Conservation (phyloP, 2,329 filamentous ascomycete species). For the Aquanectria penicillioides region DNA sequence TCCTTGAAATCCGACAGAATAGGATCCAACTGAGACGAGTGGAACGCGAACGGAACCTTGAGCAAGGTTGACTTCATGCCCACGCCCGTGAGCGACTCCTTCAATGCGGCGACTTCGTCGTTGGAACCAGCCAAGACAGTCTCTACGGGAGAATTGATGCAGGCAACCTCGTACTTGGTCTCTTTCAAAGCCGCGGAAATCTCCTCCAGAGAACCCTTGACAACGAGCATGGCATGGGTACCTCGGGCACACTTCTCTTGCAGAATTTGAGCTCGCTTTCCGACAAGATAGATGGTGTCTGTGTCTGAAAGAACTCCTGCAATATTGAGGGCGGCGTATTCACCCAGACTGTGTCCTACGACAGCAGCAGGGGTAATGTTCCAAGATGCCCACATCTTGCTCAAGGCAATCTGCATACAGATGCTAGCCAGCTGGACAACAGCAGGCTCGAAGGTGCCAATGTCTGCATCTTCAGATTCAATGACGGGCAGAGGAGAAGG, state of each 20-base stretch:
- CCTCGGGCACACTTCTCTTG: conserved; percentile 60
- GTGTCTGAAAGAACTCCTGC: conserved; percentile 70
- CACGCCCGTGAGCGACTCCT: conserved; percentile 1
- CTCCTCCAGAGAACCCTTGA: conserved; percentile 36
- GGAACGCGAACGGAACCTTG: conserved; percentile 50
- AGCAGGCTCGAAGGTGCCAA: conserved; percentile 29
- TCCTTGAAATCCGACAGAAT: conserved; percentile 60
- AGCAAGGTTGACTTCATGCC: conserved; percentile 47
- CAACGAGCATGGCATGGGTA: conserved; percentile 48
- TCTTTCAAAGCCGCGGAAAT: conserved; percentile 15
- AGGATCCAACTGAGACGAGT: conserved; percentile 49
- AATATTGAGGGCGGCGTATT: conserved; percentile 60
- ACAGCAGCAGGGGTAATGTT: conserved; percentile 55
- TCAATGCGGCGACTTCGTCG: conserved; percentile 17
- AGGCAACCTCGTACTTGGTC: conserved; percentile 55
- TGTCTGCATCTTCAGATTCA: conserved; percentile 42
- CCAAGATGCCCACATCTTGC: conserved; percentile 51
- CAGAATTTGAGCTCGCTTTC: conserved; percentile 65
- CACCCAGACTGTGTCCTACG: conserved; percentile 57
- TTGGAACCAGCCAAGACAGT: conserved; percentile 57
- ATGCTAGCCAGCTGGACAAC: conserved; percentile 52
- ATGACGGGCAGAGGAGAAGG: conserved; percentile 54
- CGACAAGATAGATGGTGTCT: conserved; percentile 71
- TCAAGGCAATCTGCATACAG: conserved; percentile 54
- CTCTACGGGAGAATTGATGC: conserved; percentile 71